Percentiles rank a stretch among this genome's conserved stretches.
phyloP scores from a whole-genome alignment of 176 grass and related monocot species.

The Metroxylon sagu region DNA sequence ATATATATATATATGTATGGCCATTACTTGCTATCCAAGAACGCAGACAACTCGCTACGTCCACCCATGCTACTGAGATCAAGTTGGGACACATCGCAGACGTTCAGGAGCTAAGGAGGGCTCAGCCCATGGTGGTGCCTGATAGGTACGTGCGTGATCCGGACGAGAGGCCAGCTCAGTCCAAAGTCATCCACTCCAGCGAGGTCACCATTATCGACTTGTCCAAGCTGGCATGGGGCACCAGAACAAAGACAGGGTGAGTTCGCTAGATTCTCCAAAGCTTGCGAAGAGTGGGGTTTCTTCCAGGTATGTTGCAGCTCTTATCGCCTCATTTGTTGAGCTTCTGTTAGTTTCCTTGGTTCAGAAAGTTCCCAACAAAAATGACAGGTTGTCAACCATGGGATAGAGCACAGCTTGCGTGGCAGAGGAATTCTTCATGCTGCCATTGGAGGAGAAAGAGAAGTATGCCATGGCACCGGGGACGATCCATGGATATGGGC shows the following conservation, averaged over 20 bases:
- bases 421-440: conserved; percentile 74
- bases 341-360: no score
- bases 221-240: conserved; percentile 21
- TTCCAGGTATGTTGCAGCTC: conserved; percentile 39
- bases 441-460: conserved; percentile 80
- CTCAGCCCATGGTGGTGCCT: conserved; percentile 26
- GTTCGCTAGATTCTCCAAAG: conserved; percentile 32
- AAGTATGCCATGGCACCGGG: conserved; percentile 65
- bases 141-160: conserved; percentile 53
- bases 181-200: conserved; percentile 5
- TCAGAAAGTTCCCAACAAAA: no score
- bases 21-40: no score
- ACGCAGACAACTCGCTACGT: neutral
- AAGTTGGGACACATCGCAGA: conserved; percentile 48
- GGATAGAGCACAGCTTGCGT: conserved; percentile 33
- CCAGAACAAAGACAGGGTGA: conserved; percentile 15
- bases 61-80: neutral
- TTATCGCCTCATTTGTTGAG: neutral
- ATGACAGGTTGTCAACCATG: conserved; percentile 72
- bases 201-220: conserved; percentile 61
- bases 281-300: conserved; percentile 89
- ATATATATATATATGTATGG: no score
- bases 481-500: conserved; percentile 79
- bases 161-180: conserved; percentile 35
- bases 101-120: conserved; percentile 60